phyloP scores from a whole-genome alignment of 768 basidiomycete species.

The Mycena metata region DNA sequence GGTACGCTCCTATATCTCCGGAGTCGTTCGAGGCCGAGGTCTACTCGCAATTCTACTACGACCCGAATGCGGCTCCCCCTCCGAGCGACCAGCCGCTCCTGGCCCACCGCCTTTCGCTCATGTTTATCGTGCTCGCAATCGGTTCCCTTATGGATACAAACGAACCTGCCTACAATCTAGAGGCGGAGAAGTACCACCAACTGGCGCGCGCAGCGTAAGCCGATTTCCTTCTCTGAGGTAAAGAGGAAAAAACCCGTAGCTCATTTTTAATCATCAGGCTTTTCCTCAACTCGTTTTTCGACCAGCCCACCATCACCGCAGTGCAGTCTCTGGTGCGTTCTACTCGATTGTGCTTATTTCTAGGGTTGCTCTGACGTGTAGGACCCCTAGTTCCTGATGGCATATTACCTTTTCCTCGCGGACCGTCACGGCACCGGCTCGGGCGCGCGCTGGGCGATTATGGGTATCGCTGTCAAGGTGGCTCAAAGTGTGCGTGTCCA shows the following conservation, averaged over 20 bases:
- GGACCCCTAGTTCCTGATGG: conserved; percentile 70
- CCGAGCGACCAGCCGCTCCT: conserved; percentile 62
- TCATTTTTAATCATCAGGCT: conserved; percentile 45
- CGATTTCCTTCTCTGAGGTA: conserved; percentile 21
- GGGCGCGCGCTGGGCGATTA: conserved; percentile 75
- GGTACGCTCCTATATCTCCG: conserved; percentile 77
- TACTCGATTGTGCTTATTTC: conserved; percentile 24
- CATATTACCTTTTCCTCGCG: conserved; percentile 76
- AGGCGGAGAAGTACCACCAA: conserved; percentile 80
- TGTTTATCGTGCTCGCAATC: conserved; percentile 78
- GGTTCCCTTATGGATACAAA: conserved; percentile 72
- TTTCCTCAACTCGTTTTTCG: conserved; percentile 74
- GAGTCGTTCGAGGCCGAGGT: conserved; percentile 74
- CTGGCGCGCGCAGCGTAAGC: conserved; percentile 67
- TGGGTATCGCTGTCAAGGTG: conserved; percentile 78
- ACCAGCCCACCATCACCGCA: conserved; percentile 76
- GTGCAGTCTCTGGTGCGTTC: conserved; percentile 74
- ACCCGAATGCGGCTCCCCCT: conserved; percentile 55
- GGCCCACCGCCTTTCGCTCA: conserved; percentile 72
- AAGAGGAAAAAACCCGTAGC: conserved; percentile 13
- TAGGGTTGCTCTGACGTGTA: conserved; percentile 32
- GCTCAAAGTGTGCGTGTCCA: conserved; percentile 72
- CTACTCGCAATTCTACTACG: conserved; percentile 67
- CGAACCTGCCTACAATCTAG: conserved; percentile 70
- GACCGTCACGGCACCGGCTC: conserved; percentile 78